phyloP scores from a whole-genome alignment of 768 basidiomycete genomes.

The Tremella fuciformis region DNA sequence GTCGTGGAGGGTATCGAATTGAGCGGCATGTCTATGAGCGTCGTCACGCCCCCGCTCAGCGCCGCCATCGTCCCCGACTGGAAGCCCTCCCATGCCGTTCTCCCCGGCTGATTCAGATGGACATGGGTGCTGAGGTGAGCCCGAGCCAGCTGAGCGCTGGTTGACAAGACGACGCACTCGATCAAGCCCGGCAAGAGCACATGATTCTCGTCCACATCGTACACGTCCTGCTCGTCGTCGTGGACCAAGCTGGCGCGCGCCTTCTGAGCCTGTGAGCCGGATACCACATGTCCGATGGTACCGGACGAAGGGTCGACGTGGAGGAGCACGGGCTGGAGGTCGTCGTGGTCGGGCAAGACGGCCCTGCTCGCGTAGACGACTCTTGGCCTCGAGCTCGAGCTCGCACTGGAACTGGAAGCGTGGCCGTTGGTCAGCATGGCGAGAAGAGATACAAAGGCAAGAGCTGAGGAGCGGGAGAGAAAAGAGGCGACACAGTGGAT shows the following conservation, averaged over 20 bases:
- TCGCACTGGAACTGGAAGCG: too few species aligned
- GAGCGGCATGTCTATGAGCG: constrained; percentile 94
- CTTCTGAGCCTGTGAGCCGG: too few species aligned
- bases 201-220: constrained; percentile 59
- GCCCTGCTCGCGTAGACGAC: too few species aligned
- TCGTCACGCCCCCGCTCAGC: constrained; percentile 89
- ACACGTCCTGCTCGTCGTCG: not conserved
- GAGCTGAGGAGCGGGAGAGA: too few species aligned
- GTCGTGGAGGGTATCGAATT: constrained; percentile 97
- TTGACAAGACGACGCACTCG: constrained; percentile 59
- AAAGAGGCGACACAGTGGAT: too few species aligned
- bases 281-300: too few species aligned
- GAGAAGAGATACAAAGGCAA: too few species aligned
- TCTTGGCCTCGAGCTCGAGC: too few species aligned
- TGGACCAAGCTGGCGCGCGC: not conserved
- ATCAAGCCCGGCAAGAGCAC: constrained; percentile 74
- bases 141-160: not conserved
- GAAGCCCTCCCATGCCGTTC: constrained; percentile 93
- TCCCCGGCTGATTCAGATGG: constrained; percentile 89
- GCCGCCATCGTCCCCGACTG: constrained; percentile 87
- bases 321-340: too few species aligned
- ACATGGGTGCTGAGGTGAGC: constrained; percentile 58
- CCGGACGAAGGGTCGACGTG: too few species aligned
- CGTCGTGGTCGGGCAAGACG: too few species aligned
- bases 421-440: too few species aligned